Percentiles rank a stretch among this genome's conserved stretches.
phyloP scores from a whole-genome alignment of 169 alveolate species.

The Plasmodium relictum region DNA sequence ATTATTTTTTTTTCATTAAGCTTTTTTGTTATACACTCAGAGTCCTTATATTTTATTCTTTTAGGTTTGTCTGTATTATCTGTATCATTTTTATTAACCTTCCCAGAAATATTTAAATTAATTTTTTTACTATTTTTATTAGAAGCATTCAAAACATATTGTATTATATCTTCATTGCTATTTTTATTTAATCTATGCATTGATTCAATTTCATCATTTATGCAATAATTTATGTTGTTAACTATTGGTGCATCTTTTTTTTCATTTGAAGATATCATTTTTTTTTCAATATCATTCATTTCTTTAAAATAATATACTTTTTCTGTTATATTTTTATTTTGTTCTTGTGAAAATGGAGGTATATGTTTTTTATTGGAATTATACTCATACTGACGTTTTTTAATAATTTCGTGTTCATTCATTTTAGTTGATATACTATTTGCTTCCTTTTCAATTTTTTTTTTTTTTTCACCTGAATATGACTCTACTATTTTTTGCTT shows the following conservation, averaged over 20 bases:
- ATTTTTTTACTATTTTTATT: no score
- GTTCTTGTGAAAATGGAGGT: background rate
- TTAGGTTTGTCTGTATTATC: no score
- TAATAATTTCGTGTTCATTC: background rate
- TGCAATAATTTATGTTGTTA: background rate
- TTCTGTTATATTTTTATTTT: background rate
- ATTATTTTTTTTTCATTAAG: no score
- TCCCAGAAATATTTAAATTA: no score
- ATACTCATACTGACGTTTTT: background rate
- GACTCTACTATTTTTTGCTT: background rate
- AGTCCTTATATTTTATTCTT: no score
- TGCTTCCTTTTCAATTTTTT: background rate
- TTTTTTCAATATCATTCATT: conserved; percentile 1
- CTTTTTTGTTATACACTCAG: no score
- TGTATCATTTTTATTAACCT: no score
- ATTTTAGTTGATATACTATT: background rate
- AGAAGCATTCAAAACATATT: no score
- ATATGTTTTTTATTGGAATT: background rate
- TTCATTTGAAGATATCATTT: background rate
- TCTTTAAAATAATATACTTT: background rate
- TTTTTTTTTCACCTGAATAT: background rate
- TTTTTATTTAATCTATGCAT: background rate
- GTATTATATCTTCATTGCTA: background rate
- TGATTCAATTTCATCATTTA: background rate
- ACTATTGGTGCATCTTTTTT: background rate